These are phyloP conservation scores for Micromonas pusilla DNA, from an alignment of 139 green algal species.

Conservation along the genomic window DNA sequence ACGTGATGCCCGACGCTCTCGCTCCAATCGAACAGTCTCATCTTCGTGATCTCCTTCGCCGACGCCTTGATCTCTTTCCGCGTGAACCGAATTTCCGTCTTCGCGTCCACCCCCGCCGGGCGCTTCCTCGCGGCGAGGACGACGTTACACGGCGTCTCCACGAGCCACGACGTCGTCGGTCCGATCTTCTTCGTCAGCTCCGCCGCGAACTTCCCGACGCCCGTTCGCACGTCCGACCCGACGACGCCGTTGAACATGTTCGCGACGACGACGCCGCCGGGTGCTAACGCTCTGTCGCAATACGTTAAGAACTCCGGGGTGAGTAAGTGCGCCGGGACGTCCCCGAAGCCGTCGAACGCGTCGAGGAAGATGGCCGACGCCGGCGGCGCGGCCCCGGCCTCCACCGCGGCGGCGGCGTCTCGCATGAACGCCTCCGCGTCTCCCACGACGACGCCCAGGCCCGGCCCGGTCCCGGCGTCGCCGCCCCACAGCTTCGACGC, in stretches of 20 bases:
- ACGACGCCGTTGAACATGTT: conserved; percentile 13
- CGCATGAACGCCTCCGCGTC: background rate
- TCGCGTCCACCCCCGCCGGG: background rate
- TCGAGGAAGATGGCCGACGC: conserved; percentile 11
- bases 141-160: conserved; percentile 8
- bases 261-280: background rate
- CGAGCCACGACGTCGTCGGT: background rate
- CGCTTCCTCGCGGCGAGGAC: conserved; percentile 3
- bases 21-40: background rate
- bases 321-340: background rate
- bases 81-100: background rate
- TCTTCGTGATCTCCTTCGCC: background rate
- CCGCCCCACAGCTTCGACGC: background rate
- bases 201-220: background rate
- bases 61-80: background rate
- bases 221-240: background rate
- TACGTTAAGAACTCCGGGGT: background rate
- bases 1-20: background rate
- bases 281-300: background rate
- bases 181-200: background rate
- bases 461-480: background rate
- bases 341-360: conserved; percentile 8
- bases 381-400: background rate
- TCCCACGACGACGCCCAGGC: background rate
- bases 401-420: background rate